Evolutionary conservation across 2,329 filamentous ascomycete genomes (phyloP).

Genomic region (Apiospora phragmitis): DNA sequence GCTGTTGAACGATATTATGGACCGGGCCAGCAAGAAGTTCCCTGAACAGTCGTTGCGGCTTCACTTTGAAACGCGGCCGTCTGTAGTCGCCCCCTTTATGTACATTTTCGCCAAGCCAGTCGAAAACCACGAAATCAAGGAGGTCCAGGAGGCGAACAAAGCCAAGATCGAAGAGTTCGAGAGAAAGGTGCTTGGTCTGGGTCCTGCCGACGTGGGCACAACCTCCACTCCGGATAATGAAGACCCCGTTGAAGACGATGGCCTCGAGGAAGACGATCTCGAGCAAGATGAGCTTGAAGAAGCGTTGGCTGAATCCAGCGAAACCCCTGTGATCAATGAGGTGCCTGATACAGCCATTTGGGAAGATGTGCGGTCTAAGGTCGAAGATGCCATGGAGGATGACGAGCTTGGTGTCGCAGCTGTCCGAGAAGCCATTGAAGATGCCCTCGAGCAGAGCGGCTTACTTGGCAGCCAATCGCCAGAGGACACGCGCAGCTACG

Average conservation of each 20-base stretch:
- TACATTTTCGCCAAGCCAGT: conserved; percentile 91
- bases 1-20: conserved; percentile 76
- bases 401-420: conserved; percentile 53
- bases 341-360: conserved; percentile 43
- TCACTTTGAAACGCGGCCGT: conserved; percentile 75
- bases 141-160: conserved; percentile 70
- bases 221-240: conserved; percentile 20
- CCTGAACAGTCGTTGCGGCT: conserved; percentile 76
- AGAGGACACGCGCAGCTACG: conserved; percentile 47
- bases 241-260: conserved; percentile 28
- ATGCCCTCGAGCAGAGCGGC: conserved; percentile 56
- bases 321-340: conserved; percentile 23
- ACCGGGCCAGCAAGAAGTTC: conserved; percentile 73
- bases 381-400: conserved; percentile 58
- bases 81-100: conserved; percentile 62
- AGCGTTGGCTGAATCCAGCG: conserved; percentile 14
- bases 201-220: conserved; percentile 30
- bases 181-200: conserved; percentile 56
- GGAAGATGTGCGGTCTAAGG: conserved; percentile 55
- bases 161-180: conserved; percentile 70
- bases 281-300: conserved; percentile 25
- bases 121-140: conserved; percentile 66
- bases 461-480: conserved; percentile 47
- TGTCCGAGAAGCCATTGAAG: conserved; percentile 55
- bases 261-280: conserved; percentile 22